Percentiles rank a stretch among this genome's conserved stretches.
phyloP scores from a whole-genome alignment of 2,329 filamentous ascomycete genomes.

The Pseudofabraea citricarpa region DNA sequence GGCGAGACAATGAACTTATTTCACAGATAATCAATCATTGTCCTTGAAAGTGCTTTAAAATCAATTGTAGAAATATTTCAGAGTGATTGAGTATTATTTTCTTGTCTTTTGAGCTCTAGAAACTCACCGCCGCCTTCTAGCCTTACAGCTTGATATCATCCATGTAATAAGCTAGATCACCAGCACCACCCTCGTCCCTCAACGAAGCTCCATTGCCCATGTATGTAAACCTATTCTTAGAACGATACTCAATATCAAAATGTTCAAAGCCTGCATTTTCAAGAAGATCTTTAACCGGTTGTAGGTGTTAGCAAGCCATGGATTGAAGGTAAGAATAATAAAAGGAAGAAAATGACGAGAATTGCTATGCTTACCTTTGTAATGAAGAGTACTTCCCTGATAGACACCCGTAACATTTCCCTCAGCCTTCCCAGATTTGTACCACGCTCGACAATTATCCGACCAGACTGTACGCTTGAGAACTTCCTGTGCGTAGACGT shows the following conservation, averaged over 20 bases:
- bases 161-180: constrained; percentile 5
- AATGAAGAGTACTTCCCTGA: constrained; percentile 3
- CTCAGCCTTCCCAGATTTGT: constrained; percentile 2
- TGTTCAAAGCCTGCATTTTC: constrained; percentile 1
- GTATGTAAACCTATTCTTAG: constrained; percentile 21
- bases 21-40: too few species aligned
- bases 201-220: constrained; percentile 1
- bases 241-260: constrained; percentile 2
- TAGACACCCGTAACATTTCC: constrained; percentile 2
- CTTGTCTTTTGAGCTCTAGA: too few species aligned
- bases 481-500: constrained; percentile 40
- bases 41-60: too few species aligned
- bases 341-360: background rate
- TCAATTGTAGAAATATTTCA: too few species aligned
- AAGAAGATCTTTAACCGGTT: background rate
- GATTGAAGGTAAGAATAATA: too few species aligned
- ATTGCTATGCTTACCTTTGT: constrained; percentile 14
- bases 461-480: constrained; percentile 48
- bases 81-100: too few species aligned
- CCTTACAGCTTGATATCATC: constrained; percentile 2
- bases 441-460: constrained; percentile 21
- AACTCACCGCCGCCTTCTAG: too few species aligned
- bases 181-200: constrained; percentile 3
- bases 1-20: too few species aligned
- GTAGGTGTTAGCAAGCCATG: background rate